These are phyloP conservation scores for Solanum pinnatisectum DNA, from an alignment of 257 asterid genomes.

Conservation along the genomic window DNA sequence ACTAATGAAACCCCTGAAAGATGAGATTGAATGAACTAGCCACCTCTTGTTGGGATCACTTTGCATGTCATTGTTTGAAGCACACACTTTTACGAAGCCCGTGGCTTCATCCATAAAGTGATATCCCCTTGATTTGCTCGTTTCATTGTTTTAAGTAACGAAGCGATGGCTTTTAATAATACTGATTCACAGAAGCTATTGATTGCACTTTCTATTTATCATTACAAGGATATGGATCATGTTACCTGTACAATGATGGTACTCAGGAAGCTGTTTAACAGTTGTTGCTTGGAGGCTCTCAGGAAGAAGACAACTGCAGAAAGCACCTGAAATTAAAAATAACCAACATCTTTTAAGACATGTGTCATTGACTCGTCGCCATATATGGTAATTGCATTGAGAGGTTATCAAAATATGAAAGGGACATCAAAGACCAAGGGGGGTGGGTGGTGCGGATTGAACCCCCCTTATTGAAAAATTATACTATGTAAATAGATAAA, in stretches of 20 bases:
- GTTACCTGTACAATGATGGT: constrained; percentile 28
- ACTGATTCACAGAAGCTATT: neutral
- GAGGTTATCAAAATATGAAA: neutral
- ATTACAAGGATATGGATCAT: neutral
- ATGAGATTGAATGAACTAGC: neutral
- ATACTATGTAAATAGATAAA: neutral
- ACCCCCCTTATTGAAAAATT: neutral
- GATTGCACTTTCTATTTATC: neutral
- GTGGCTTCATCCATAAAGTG: neutral
- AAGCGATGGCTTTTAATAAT: neutral
- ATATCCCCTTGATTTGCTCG: neutral
- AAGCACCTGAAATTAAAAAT: constrained; percentile 28
- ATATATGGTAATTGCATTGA: neutral
- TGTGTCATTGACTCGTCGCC: neutral
- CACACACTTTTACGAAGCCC: neutral
- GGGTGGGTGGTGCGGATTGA: no score
- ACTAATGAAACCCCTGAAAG: neutral
- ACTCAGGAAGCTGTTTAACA: constrained; percentile 47
- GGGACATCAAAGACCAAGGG: neutral
- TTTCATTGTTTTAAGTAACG: neutral
- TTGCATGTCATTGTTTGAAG: neutral
- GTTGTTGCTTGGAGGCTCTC: constrained; percentile 44
- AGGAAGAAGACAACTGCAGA: constrained; percentile 48
- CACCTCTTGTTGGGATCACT: neutral
- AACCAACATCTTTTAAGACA: neutral